A percentile compares a stretch with the other conserved stretches of the same genome.
These are phyloP conservation scores for Astrephomene gubernaculifera DNA, from an alignment of 139 green algal species.

Conservation along the genomic window DNA sequence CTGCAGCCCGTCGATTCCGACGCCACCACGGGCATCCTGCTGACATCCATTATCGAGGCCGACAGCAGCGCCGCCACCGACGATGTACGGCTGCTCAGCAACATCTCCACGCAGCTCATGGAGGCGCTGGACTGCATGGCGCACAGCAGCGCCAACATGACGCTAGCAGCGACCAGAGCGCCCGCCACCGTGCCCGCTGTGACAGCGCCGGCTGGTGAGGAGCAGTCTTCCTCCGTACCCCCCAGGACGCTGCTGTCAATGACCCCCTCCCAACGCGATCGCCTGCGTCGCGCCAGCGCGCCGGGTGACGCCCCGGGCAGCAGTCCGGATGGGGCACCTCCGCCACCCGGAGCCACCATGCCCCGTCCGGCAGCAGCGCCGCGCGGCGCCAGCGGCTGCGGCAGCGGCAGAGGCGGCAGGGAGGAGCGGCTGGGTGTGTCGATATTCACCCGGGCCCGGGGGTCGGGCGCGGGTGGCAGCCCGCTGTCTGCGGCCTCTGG, in stretches of 20 bases:
- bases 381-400: neutral
- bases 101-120: neutral
- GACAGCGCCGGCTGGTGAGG: too few relatives aligned
- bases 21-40: neutral
- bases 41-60: neutral
- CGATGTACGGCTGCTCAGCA: neutral
- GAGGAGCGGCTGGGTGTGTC: too few relatives aligned
- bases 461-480: too few relatives aligned
- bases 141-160: neutral
- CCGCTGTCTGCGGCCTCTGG: too few relatives aligned
- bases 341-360: neutral
- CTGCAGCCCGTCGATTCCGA: too few relatives aligned
- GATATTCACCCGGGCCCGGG: too few relatives aligned
- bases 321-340: neutral
- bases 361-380: too few relatives aligned
- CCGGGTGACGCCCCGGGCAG: too few relatives aligned
- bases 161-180: too few relatives aligned
- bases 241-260: too few relatives aligned
- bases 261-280: neutral
- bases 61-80: slow-evolving; percentile 2
- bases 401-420: neutral
- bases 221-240: too few relatives aligned
- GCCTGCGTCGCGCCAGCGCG: neutral
- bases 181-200: too few relatives aligned
- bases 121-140: neutral